Evolutionary conservation across 2,329 filamentous ascomycete species (phyloP).

Genomic region (Xylaria sp.): DNA sequence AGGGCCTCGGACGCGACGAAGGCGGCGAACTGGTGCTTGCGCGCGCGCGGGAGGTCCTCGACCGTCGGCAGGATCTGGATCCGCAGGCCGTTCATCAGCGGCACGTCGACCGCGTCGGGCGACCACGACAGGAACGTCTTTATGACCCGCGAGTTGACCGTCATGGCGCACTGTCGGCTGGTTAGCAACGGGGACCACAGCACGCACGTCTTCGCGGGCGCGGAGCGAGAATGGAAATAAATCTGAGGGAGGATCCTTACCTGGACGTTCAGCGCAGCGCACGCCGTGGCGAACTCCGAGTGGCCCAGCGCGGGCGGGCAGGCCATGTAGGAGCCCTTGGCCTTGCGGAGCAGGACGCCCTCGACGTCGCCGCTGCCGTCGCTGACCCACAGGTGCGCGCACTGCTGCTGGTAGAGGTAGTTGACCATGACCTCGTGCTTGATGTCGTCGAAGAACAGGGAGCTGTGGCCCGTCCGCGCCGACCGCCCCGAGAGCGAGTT

Average conservation of each 20-base stretch:
- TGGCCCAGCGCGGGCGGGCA: slow-evolving; percentile 67
- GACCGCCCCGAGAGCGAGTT: slow-evolving; percentile 56
- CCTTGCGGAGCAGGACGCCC: slow-evolving; percentile 72
- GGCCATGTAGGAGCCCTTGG: slow-evolving; percentile 69
- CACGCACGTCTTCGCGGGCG: slow-evolving; percentile 37
- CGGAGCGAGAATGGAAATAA: neutral
- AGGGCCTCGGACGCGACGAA: slow-evolving; percentile 73
- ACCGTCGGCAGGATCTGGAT: slow-evolving; percentile 76
- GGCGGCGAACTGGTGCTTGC: slow-evolving; percentile 80
- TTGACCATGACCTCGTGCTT: slow-evolving; percentile 85
- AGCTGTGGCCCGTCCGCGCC: slow-evolving; percentile 50
- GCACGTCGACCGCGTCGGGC: slow-evolving; percentile 73
- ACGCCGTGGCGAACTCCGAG: slow-evolving; percentile 66
- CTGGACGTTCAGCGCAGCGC: slow-evolving; percentile 71
- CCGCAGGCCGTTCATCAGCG: slow-evolving; percentile 74
- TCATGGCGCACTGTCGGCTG: slow-evolving; percentile 68
- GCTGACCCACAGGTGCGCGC: slow-evolving; percentile 72
- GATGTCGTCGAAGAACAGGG: slow-evolving; percentile 68
- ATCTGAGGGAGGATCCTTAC: too few species aligned
- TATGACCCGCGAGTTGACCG: slow-evolving; percentile 77
- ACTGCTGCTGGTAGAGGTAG: slow-evolving; percentile 81
- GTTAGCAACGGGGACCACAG: neutral
- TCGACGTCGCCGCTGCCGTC: slow-evolving; percentile 70
- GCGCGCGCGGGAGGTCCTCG: slow-evolving; percentile 68
- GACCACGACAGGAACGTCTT: slow-evolving; percentile 76